Conservation (phyloP, 2,329 filamentous ascomycete genomes). For the Domatiomyces catenatus region DNA sequence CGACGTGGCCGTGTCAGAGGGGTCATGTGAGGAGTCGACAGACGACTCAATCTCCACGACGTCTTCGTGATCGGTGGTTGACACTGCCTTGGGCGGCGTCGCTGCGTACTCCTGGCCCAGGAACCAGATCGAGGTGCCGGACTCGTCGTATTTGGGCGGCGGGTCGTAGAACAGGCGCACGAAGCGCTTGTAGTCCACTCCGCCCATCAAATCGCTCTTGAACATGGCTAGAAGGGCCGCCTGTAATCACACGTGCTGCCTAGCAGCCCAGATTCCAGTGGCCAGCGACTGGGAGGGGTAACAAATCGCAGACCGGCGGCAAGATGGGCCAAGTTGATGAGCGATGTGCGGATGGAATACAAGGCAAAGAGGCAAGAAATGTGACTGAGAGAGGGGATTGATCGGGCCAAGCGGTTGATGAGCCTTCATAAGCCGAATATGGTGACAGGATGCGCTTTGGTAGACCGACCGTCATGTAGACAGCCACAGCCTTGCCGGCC, state of each 20-base stretch:
- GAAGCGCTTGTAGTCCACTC: constrained; percentile 64
- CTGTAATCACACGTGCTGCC: neutral
- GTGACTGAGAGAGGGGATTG: too few species aligned
- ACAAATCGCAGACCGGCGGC: too few species aligned
- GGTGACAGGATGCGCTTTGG: neutral
- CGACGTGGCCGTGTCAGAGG: constrained; percentile 12
- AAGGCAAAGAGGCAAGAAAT: neutral
- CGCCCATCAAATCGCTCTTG: constrained; percentile 36
- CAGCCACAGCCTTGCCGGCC: too few species aligned
- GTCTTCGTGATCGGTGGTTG: constrained; percentile 17
- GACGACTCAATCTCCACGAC: constrained; percentile 19
- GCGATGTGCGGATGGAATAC: neutral
- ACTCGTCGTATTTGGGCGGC: constrained; percentile 64
- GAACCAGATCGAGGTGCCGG: constrained; percentile 67
- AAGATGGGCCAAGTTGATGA: neutral
- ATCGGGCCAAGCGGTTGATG: too few species aligned
- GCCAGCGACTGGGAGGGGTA: too few species aligned
- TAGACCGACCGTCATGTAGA: too few species aligned
- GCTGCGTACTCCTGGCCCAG: constrained; percentile 46
- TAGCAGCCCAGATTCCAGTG: neutral
- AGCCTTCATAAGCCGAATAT: neutral
- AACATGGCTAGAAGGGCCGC: constrained; percentile 12
- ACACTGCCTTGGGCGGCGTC: constrained; percentile 14
- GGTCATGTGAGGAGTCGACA: constrained; percentile 13
- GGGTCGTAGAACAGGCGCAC: constrained; percentile 90